Base-by-base conservation (phyloP, 495 filamentous ascomycete genomes). In the Rhizodiscina lignyota region DNA sequence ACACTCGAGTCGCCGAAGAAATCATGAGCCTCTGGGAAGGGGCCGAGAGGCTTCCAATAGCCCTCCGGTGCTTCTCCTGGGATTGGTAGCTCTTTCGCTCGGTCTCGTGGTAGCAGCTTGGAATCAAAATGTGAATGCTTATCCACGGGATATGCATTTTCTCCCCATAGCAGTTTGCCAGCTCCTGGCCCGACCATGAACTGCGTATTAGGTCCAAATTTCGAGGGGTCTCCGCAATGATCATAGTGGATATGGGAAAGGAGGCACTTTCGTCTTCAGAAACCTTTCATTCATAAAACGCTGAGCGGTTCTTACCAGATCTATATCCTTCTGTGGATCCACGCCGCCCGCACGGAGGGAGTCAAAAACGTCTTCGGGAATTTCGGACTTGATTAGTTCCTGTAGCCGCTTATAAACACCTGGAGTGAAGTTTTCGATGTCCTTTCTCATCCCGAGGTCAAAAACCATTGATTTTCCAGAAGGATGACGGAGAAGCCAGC, bases 1-100 rank as follows among this genome's bases (percentile, higher is more conserved):
- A 66, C 18, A 22, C 44, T 49, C 8, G 45, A 45, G 33, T 66
- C 63, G 10, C 39, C 40, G 37, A 66, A 66, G 12, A 66, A 17
- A 35, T 68, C 63, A 22, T 65, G 42, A 0, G 49, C 45, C 22
- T 55, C 15, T 0, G 54, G 51, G n/a, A 65, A 49, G 2, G 30
- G 34, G 18, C 30, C 40, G 4, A 55, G 35, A 4, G 54, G 49
- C 23, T 50, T 5, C 55, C 55, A 60, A 13, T 8, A 27, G 8
- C 24, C 24, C 8, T 13, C 13, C 8, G 24, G 6, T 6, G 6
- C 24, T 6, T 6, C 13, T 27, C 8, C 6, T 6, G 24, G 24
- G 8, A 27, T 13, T 13, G 24, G 24, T 27, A 27, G 24, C 8
- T 8, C 6, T 6, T 6, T 8, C 6, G 13, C 8, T 13, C 13